Conservation (phyloP, 768 basidiomycete genomes). For the Crucibulum laeve region DNA sequence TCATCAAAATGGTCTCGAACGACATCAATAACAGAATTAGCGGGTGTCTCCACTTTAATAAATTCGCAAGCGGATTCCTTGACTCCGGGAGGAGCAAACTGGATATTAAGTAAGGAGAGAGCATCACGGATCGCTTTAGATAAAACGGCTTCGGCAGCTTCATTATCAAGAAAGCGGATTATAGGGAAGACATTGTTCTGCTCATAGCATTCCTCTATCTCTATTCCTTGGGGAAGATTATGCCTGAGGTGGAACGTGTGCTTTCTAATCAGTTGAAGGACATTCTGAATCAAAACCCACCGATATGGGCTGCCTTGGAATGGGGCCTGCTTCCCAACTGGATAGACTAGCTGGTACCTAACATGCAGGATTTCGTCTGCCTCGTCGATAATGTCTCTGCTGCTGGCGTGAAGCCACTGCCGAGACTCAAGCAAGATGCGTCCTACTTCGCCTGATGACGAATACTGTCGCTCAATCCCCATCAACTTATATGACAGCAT, state of each 20-base stretch:
- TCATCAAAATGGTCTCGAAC: constrained; percentile 12
- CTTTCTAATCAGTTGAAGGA: constrained; percentile 24
- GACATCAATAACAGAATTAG: neutral
- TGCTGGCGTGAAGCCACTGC: constrained; percentile 18
- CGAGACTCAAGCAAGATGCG: constrained; percentile 18
- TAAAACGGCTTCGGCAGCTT: neutral
- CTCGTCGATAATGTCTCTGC: constrained; percentile 40
- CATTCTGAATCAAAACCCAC: constrained; percentile 35
- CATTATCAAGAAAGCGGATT: neutral
- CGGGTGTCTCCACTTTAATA: neutral
- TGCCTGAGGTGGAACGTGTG: constrained; percentile 10
- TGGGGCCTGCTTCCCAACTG: constrained; percentile 28
- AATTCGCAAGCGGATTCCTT: neutral
- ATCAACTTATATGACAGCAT: constrained; percentile 47
- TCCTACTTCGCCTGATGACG: constrained; percentile 6
- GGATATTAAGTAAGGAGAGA: neutral
- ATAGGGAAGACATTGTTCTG: constrained; percentile 5
- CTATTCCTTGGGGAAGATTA: constrained; percentile 17
- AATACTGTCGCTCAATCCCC: constrained; percentile 30
- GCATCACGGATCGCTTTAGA: neutral
- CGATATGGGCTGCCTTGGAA: constrained; percentile 38
- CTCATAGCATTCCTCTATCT: neutral
- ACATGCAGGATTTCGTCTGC: constrained; percentile 45
- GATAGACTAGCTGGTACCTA: constrained; percentile 45
- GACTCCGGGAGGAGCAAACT: neutral